Evolutionary conservation across 2,329 filamentous ascomycete genomes (phyloP).

Genomic region (Aspergillus sp.): DNA sequence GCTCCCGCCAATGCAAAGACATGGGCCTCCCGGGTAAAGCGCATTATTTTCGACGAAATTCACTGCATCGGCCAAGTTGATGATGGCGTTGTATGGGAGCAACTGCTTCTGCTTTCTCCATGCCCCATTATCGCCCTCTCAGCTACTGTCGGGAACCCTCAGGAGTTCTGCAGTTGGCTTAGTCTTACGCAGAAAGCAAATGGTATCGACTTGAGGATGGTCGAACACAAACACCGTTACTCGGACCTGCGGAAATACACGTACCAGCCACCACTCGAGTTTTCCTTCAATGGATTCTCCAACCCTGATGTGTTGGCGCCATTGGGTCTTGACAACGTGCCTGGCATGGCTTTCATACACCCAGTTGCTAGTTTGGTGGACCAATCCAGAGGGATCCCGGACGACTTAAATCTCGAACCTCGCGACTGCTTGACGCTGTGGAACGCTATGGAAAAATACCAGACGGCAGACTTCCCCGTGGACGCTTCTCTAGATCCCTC

Average conservation of each 20-base stretch:
- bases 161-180: slow-evolving; percentile 62
- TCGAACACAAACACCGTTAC: slow-evolving; percentile 60
- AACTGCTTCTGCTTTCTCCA: slow-evolving; percentile 61
- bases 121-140: slow-evolving; percentile 73
- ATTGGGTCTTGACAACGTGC: slow-evolving; percentile 40
- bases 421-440: slow-evolving; percentile 61
- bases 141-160: slow-evolving; percentile 67
- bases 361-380: slow-evolving; percentile 56
- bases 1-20: slow-evolving; percentile 54
- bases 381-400: slow-evolving; percentile 52
- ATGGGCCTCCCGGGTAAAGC: slow-evolving; percentile 60
- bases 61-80: slow-evolving; percentile 70
- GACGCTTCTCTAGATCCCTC: slow-evolving; percentile 15
- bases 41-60: slow-evolving; percentile 76
- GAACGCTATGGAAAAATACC: slow-evolving; percentile 51
- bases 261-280: slow-evolving; percentile 45
- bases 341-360: slow-evolving; percentile 53
- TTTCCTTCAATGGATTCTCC: slow-evolving; percentile 46
- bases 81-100: slow-evolving; percentile 70
- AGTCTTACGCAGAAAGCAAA: slow-evolving; percentile 53
- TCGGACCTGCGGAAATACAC: slow-evolving; percentile 70
- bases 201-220: slow-evolving; percentile 56
- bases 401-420: slow-evolving; percentile 60
- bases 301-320: slow-evolving; percentile 8
- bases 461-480: slow-evolving; percentile 45